Base-by-base conservation (phyloP, 441 rosid genomes). In the Gossypium armourianum region DNA sequence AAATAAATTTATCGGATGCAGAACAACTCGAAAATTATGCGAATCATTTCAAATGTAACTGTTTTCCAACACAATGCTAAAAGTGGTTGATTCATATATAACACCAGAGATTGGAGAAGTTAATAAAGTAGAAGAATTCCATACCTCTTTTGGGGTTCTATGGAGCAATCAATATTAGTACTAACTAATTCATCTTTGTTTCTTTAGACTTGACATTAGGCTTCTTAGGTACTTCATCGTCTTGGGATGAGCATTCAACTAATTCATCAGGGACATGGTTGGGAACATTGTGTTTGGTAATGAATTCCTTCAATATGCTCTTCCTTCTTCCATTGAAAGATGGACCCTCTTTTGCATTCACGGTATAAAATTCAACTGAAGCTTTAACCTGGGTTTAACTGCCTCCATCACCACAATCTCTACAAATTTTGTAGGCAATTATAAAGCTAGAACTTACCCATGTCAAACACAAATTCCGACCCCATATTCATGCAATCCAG, bases 201-300 rank as follows among this genome's bases (percentile, higher is more conserved):
- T 4, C 36, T 29, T 29, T 29, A 4, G 36, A 29, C 36, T 29
- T 0, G 36, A 5, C 40, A 10, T 63, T 8, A 40, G 55, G 7
- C 53, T 43, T 23, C 59, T 24, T 28, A 21, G 16, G 2, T 13
- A 66, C 57, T n/a, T 24, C 54, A 4, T 24, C 54, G 2, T 50
- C 64, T n/a, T 66, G 23, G 26, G 70, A 66, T 7, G 70, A 66
- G n/a, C 21, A 16, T 8, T 16, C 61, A 7, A 29, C 60, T 10
- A 65, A 21, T 4, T 68, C 71, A 10, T 68, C 71, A 66, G 70
- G 59, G 19, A 52, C 70, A 50, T 66, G 43, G 9, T 26, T 50
- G 5, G 47, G 70, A 50, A 24, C 70, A 23, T 5, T 29, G 8
- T 29, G 36, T 29, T 29, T 29, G 8, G 7, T 29, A 29, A 29